Percentiles rank a stretch among this genome's conserved stretches.
These are phyloP conservation scores for Fusarium sororula DNA, from an alignment of 2,329 filamentous ascomycete species.

Conservation along the genomic window DNA sequence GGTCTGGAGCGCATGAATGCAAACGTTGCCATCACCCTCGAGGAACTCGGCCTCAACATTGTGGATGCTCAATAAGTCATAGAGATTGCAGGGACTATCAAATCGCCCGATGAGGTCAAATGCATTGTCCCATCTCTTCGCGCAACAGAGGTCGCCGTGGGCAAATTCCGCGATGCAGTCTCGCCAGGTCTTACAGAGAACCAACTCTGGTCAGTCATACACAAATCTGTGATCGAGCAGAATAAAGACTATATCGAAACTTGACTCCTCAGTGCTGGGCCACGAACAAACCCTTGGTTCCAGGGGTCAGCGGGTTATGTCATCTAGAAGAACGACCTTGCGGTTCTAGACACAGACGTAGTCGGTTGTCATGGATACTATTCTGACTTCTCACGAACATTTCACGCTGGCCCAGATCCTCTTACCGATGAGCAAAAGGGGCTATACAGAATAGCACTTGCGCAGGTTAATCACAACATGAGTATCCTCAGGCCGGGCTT, in stretches of 20 bases:
- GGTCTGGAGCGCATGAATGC: conserved; percentile 4
- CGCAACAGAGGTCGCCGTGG: not conserved
- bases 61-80: not conserved
- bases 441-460: not conserved
- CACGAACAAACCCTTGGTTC: conserved; percentile 2
- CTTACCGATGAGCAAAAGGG: not conserved
- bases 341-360: conserved; percentile 4
- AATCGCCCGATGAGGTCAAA: not conserved
- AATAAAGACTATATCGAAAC: conserved; percentile 4
- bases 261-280: not conserved
- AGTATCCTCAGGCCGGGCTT: conserved; percentile 1
- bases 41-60: not conserved
- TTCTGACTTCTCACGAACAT: conserved; percentile 1
- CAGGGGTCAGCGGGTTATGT: conserved; percentile 3
- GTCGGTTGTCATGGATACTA: conserved; percentile 11
- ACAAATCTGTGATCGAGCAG: conserved; percentile 4
- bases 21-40: not conserved
- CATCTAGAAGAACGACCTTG: conserved; percentile 3
- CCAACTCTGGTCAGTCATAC: not conserved
- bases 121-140: not conserved
- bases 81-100: not conserved
- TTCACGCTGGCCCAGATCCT: not conserved
- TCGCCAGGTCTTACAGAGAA: not conserved
- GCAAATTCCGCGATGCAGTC: not conserved
- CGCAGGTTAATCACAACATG: conserved; percentile 1